Base-by-base conservation (phyloP, 1,139 yeast genomes). In the Arxiozyma slooffiae region DNA sequence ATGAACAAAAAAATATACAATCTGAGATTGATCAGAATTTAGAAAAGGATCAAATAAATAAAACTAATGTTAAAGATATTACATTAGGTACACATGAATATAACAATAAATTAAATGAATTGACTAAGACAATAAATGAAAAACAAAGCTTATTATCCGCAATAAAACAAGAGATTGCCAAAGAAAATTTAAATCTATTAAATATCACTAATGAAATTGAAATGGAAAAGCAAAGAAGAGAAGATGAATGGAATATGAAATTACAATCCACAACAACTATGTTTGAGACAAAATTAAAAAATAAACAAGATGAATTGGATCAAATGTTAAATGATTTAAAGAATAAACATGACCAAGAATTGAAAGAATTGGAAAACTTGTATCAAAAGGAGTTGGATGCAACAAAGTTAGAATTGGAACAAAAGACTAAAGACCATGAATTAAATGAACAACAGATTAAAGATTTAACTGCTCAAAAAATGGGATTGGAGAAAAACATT, bases 91-190 rank as follows among this genome's bases (percentile, higher is more conserved):
- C 59, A 39, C 62, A 63, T 50, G 58, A 57, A 39, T 60, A 61
- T 47, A 47, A 58, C 21, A 59, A 61, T n/a, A 51, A 55, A 44
- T 48, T 64, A 24, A 53, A 57, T 40, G 58, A 54, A 18, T 58
- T 64, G 34, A 62, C 61, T 46, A 47, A 53, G 8, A 49, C 58
- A 21, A 61, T 63, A 34, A 53, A 61, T 3, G 46, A 45, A 3
- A 51, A 55, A 38, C 50, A 62, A 39, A 50, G 53, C 34, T 52
- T 60, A 24, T 44, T 64, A 45, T 52, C 67, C 2, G 17, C 58
- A 7, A 52, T 64, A 34, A 62, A 62, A 48, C 66, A 63, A 44
- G 67, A 63, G 47, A 57, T 57, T 34, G 54, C 63, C 16, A 60
- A 62, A 41, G 67, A 63, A 50, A 57, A 58, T 37, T 52, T 59